Base-by-base conservation (phyloP, 2,329 filamentous ascomycete genomes). In the Cordyceps javanica region DNA sequence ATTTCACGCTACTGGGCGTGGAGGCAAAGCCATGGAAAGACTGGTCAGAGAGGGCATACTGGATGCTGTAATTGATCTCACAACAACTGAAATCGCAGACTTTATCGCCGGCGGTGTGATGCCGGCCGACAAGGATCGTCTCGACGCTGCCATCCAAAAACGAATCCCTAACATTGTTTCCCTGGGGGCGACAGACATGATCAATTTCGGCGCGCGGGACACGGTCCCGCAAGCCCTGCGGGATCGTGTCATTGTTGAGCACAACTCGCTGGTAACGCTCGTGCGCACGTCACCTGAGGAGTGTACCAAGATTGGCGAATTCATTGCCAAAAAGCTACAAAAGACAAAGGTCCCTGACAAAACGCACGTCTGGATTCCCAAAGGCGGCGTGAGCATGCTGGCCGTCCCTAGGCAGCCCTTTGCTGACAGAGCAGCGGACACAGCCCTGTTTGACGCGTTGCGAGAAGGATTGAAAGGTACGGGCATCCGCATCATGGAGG, bases 1-100 rank as follows among this genome's bases (percentile, higher is more conserved):
- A 2, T 90, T 90, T 65, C 86, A 89, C 64, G 86, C 86, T 2
- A 89, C 86, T 0, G 87, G 87, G 0, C 77, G 84, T 14, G 87
- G 87, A 0, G 87, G 87, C 2, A 77, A 77, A 53, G 83, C 86
- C 0, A 87, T 90, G 86, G 87, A 90, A 66, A 74, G 83, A 1
- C 72, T 90, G 3, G 70, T 88, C 1, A 65, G 67, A 0, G 81
- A 86, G 62, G 75, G 75, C 0, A 70, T 73, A n/a, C 72, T 90
- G 2, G 83, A 88, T 63, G 87, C 82, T 0, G 78, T 89, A 0
- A 70, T 89, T 3, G 87, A 90, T 64, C 69, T 90, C n/a, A 90
- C 87, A 0, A 89, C 86, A 0, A 88, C 85, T 0, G 87, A 90
- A 64, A 77, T 88, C 19, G 82, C 81, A 44, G 87, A 90, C 64